These are phyloP conservation scores for Aureobasidium namibiae DNA, from an alignment of 2,329 filamentous ascomycete species.

Conservation along the genomic window DNA sequence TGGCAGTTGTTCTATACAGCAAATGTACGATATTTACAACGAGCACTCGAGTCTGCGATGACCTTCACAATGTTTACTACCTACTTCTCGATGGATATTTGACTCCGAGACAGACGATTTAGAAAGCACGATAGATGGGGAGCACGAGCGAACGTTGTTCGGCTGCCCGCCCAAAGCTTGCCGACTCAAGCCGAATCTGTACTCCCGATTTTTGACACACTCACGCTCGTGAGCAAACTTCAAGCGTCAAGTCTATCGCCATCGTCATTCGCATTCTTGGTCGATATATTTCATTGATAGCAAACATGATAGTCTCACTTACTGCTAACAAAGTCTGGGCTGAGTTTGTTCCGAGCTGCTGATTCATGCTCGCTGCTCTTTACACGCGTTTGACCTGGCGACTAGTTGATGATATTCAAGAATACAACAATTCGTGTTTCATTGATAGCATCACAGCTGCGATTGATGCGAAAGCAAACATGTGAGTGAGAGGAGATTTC, in stretches of 20 bases:
- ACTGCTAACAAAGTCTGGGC: not conserved
- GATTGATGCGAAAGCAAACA: too few species aligned
- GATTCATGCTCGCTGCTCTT: not conserved
- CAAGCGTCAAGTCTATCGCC: not conserved
- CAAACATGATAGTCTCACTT: not conserved
- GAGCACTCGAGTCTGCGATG: not conserved
- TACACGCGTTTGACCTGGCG: not conserved
- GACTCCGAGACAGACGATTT: not conserved
- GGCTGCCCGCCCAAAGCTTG: not conserved
- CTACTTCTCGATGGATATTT: too few species aligned
- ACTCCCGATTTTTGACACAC: not conserved
- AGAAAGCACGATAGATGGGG: not conserved
- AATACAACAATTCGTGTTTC: not conserved
- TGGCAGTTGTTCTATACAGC: constrained; percentile 4
- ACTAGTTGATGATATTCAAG: too few species aligned
- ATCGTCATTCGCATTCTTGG: not conserved
- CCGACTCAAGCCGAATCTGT: not conserved
- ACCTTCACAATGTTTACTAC: not conserved
- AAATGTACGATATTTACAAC: constrained; percentile 4
- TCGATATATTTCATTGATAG: not conserved
- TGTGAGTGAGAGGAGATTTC: not conserved
- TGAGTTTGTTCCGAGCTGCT: not conserved
- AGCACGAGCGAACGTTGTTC: not conserved
- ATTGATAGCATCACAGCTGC: not conserved
- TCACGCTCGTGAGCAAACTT: not conserved